Base-by-base conservation (phyloP, 306 rosid genomes). In the Vigna trinervia region DNA sequence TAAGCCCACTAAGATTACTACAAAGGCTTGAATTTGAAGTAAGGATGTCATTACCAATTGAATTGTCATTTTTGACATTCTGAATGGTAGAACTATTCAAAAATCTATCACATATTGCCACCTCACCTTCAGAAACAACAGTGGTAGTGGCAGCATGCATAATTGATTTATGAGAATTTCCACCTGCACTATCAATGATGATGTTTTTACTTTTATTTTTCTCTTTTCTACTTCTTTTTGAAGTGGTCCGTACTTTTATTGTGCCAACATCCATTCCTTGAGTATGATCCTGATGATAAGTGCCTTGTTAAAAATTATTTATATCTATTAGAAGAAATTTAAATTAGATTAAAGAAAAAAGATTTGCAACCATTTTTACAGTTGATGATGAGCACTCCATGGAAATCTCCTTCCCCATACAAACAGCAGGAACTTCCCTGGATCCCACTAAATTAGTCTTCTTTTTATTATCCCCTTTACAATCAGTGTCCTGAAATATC, bases 231-330 rank as follows among this genome's bases (percentile, higher is more conserved):
- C 76, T 80, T 90, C 81, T 94, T 86, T 86, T 90, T 52, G 85
- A 59, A 81, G 89, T 60, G 56, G 86, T 83, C 76, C 83, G 91
- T 86, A 69, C 76, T 85, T 91, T 88, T 85, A 69, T 73, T 85
- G 90, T 88, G 69, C 87, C 88, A 75, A 62, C 71, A 60, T 69
- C 76, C 74, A 26, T 76, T 81, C 75, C 77, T 75, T n/a, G 83
- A 68, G 67, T 81, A 78, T 66, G 85, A 74, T 86, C 97, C 97
- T 94, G 97, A 69, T 77, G 81, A 81, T 77, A 90, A 74, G 85
- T 81, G 69, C 71, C 74, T 71, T 76, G 87, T 94, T 81, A 90
- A 73, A 82, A 85, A 86, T 79, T 61, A 85, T 72, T 80, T 79
- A 77, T 82, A 88, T 68, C 77, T 71, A 73, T 46, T 78, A 77